Base-by-base conservation (phyloP, 2,329 filamentous ascomycete species). In the Nemania sp. region DNA sequence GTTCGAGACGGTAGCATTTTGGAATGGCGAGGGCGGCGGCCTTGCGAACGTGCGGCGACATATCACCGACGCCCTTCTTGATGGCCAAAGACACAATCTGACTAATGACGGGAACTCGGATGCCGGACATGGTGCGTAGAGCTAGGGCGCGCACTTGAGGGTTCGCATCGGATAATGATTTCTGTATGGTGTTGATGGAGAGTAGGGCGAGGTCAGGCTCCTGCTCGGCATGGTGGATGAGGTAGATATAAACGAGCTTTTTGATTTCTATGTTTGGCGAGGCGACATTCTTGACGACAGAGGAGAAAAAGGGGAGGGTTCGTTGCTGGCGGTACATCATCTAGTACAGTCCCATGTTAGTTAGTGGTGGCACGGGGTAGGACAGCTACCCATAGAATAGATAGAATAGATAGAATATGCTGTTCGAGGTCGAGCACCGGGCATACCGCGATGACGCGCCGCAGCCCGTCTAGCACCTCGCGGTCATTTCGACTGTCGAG, bases 121-220 rank as follows among this genome's bases (percentile, higher is more conserved):
- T 98, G 13, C 93, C 94, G 0, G 94, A 97, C 95, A 99, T 99
- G 72, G 96, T 97, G 71, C 94, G 93, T 70, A 99, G 86, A 0
- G 96, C 96, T 76, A 99, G 90, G 24, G 95, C 93, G 73, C 96
- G 91, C 22, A 98, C 90, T 77, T 97, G 92, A 1, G 96, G 93
- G 79, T 94, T 98, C 66, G 90, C 86, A 80, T 99, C 96, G 26
- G 94, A 97, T 66, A 99, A 88, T 10, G 95, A 97, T 81, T 98
- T 98, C 78, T 99, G 96, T 74, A 99, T 98, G 6, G 96, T 97
- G 82, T 99, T 99, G 87, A 99, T 98, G 67, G 94, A 97, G 52
- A 99, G 87, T 43, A 99, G 87, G 22, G 96, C 94, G 53, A 98
- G 92, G 81, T 99, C 96, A 66, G 95, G 96, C 77, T 98, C 96